Percentiles rank a stretch among this genome's conserved stretches.
These are phyloP conservation scores for Rhizodiscina lignyota DNA, from an alignment of 495 filamentous ascomycete species.

Conservation along the genomic window DNA sequence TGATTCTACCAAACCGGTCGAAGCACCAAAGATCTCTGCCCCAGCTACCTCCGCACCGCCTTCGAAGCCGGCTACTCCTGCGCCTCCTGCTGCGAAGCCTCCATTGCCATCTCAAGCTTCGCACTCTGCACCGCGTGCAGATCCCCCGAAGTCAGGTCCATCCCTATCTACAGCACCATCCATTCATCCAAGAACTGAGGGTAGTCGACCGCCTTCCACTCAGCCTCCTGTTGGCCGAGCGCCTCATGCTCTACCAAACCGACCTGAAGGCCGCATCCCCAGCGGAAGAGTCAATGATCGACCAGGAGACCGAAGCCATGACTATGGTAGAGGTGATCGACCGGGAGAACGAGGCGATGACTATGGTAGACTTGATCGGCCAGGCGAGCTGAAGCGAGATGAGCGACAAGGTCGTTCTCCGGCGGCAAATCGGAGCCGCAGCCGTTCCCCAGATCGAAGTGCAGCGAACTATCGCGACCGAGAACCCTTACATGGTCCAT, in stretches of 20 bases:
- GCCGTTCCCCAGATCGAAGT: constrained; percentile 12
- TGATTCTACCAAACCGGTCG: not conserved
- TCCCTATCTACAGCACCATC: not conserved
- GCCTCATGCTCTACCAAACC: constrained; percentile 12
- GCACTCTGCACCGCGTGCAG: not conserved
- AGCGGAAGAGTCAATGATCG: constrained; percentile 1
- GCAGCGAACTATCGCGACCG: constrained; percentile 6
- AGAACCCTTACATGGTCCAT: not conserved
- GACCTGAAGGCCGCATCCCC: constrained; percentile 7
- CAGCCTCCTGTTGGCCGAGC: not conserved
- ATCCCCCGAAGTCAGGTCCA: not conserved
- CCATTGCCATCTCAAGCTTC: not conserved
- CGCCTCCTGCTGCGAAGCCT: not conserved
- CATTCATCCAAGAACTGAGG: no score
- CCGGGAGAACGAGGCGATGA: constrained; percentile 7
- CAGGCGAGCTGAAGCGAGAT: constrained; percentile 11
- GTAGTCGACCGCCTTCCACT: not conserved
- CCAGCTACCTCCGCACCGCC: not conserved
- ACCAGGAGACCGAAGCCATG: constrained; percentile 6
- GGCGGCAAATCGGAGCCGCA: constrained; percentile 12
- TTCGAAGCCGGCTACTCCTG: not conserved
- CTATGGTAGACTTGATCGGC: constrained; percentile 19
- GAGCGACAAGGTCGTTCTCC: constrained; percentile 11
- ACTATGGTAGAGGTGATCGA: constrained; percentile 3
- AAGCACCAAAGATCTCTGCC: not conserved